Evolutionary conservation across 2,329 filamentous ascomycete genomes (phyloP).

Genomic region (Aureobasidium musti): DNA sequence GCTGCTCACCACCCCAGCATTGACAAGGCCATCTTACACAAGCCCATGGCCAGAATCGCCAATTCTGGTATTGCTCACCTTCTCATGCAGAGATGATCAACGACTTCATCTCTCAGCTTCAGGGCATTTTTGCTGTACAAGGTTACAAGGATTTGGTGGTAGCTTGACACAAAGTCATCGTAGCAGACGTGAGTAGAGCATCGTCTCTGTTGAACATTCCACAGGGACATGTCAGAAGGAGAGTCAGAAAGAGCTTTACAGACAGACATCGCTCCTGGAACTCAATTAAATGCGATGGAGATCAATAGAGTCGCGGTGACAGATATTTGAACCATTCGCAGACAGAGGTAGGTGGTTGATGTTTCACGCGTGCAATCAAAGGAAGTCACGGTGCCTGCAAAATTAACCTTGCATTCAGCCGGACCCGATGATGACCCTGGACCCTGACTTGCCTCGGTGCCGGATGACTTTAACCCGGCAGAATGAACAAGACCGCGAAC

Average conservation of each 20-base stretch:
- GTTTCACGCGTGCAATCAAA: background rate
- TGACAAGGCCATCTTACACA: background rate
- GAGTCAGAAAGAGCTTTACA: background rate
- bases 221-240: background rate
- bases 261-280: background rate
- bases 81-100: background rate
- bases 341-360: background rate
- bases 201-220: constrained; percentile 3
- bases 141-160: too few species aligned
- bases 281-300: background rate
- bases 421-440: constrained; percentile 12
- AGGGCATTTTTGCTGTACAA: too few species aligned
- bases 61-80: background rate
- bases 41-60: background rate
- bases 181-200: background rate
- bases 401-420: constrained; percentile 24
- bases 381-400: background rate
- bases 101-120: background rate
- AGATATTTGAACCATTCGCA: background rate
- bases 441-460: constrained; percentile 7
- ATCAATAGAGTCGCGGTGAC: too few species aligned
- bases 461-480: background rate
- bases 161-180: background rate
- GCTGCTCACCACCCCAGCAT: constrained; percentile 1
- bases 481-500: constrained; percentile 7